Conservation (phyloP, 257 asterid species). For the Echium plantagineum region DNA sequence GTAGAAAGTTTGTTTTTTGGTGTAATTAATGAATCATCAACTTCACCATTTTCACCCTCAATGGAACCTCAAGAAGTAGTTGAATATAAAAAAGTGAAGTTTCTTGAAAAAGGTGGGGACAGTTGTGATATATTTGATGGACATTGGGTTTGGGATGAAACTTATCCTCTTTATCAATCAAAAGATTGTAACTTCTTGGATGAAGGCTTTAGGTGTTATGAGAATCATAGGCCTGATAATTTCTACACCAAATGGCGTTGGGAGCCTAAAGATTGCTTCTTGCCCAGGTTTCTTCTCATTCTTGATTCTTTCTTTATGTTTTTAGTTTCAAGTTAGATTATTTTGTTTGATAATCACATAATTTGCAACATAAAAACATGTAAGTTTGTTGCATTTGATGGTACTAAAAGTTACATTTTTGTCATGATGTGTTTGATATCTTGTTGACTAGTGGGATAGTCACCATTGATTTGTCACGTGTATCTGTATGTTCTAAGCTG, state of each 20-base stretch:
- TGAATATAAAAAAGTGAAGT: slow-evolving; percentile 24
- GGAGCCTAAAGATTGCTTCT: slow-evolving; percentile 78
- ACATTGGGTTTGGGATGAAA: slow-evolving; percentile 84
- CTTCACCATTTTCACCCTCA: slow-evolving; percentile 5
- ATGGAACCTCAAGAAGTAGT: not conserved
- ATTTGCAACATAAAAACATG: not conserved
- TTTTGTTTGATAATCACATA: not conserved
- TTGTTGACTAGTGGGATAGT: not conserved
- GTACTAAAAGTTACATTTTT: not conserved
- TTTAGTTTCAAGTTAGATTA: too few relatives aligned
- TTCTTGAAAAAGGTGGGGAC: slow-evolving; percentile 43
- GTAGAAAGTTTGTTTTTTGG: slow-evolving; percentile 25
- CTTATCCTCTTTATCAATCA: slow-evolving; percentile 58
- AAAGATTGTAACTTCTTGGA: slow-evolving; percentile 59
- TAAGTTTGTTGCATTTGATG: not conserved
- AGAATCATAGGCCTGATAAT: slow-evolving; percentile 70
- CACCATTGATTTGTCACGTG: not conserved
- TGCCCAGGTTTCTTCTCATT: slow-evolving; percentile 55
- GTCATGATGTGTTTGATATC: too few relatives aligned
- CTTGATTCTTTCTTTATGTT: not conserved
- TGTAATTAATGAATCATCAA: slow-evolving; percentile 13
- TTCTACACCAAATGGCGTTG: slow-evolving; percentile 85
- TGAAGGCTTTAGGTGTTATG: slow-evolving; percentile 61
- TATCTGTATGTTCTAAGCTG: too few relatives aligned
- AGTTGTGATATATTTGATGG: slow-evolving; percentile 68